These are phyloP conservation scores for Acmispon strigosus DNA, from an alignment of 306 rosid genomes.

Conservation along the genomic window DNA sequence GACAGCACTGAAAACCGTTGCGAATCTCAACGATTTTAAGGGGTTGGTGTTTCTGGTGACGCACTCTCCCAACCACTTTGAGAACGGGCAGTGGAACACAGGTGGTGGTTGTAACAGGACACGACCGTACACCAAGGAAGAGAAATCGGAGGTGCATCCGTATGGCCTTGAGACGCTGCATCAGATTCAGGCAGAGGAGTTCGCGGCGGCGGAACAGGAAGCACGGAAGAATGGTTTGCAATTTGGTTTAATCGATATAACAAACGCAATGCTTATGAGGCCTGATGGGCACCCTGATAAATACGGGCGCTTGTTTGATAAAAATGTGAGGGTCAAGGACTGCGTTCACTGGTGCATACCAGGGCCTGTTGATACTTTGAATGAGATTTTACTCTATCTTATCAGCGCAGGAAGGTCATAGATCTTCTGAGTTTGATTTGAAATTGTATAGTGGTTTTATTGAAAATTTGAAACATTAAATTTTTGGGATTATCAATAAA, in stretches of 20 bases:
- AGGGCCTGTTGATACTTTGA: conserved; percentile 88
- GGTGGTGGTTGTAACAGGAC: conserved; percentile 77
- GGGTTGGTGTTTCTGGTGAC: conserved; percentile 75
- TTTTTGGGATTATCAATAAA: too few species aligned
- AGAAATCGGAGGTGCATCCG: conserved; percentile 25
- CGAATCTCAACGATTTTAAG: conserved; percentile 34
- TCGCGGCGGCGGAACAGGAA: conserved; percentile 30
- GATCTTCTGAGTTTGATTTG: neutral
- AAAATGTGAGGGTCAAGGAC: conserved; percentile 44
- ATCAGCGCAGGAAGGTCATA: conserved; percentile 22
- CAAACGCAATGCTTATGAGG: conserved; percentile 59
- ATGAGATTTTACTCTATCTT: conserved; percentile 60
- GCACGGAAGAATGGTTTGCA: conserved; percentile 36
- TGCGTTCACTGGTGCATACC: conserved; percentile 99
- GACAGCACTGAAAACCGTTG: conserved; percentile 41
- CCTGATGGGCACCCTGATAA: conserved; percentile 87
- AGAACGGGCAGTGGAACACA: conserved; percentile 62
- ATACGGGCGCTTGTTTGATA: conserved; percentile 30
- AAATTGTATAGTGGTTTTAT: neutral
- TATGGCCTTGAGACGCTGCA: conserved; percentile 32
- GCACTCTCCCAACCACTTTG: conserved; percentile 75
- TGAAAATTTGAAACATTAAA: too few species aligned
- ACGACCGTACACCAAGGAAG: conserved; percentile 33
- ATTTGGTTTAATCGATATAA: conserved; percentile 50
- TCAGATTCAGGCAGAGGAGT: conserved; percentile 51